These are phyloP conservation scores for Quillaja saponaria DNA, from an alignment of 306 rosid genomes.

Conservation along the genomic window DNA sequence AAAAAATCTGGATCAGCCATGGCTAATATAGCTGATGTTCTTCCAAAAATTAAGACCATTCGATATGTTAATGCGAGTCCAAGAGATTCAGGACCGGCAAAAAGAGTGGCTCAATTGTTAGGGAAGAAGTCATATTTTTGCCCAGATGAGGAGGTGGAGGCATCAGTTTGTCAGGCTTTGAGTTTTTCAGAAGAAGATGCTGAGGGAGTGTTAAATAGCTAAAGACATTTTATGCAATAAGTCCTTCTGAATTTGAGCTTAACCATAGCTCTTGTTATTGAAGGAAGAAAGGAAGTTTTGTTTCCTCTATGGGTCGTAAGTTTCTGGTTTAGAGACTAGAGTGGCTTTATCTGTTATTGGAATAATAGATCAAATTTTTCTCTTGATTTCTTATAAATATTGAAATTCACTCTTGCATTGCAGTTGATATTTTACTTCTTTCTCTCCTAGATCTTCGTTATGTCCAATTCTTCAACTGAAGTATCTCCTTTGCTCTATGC, in stretches of 20 bases:
- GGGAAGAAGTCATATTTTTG: constrained; percentile 55
- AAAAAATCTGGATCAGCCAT: constrained; percentile 9
- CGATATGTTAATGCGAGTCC: constrained; percentile 54
- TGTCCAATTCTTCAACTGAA: too few relatives aligned
- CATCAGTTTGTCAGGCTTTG: constrained; percentile 57
- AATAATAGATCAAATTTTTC: constrained; percentile 2
- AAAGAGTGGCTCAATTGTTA: constrained; percentile 62
- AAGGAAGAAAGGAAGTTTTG: constrained; percentile 4
- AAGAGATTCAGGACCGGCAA: constrained; percentile 84
- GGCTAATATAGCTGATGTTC: constrained; percentile 32
- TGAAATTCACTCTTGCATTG: too few relatives aligned
- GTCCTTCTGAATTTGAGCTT: constrained; percentile 27
- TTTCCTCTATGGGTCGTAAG: constrained; percentile 11
- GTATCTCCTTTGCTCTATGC: too few relatives aligned
- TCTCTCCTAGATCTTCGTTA: too few relatives aligned
- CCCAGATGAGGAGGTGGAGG: constrained; percentile 33
- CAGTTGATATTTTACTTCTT: too few relatives aligned
- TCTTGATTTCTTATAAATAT: neutral
- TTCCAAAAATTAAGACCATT: constrained; percentile 63
- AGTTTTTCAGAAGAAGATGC: constrained; percentile 56
- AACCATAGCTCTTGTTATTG: constrained; percentile 22
- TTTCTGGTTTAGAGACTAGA: neutral
- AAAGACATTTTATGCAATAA: neutral
- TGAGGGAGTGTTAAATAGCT: constrained; percentile 23
- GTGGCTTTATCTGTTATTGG: neutral